Percentiles rank a stretch among this genome's conserved stretches.
Evolutionary conservation across 2,329 filamentous ascomycete species (phyloP).

Genomic region (Penicillium janthinellum): DNA sequence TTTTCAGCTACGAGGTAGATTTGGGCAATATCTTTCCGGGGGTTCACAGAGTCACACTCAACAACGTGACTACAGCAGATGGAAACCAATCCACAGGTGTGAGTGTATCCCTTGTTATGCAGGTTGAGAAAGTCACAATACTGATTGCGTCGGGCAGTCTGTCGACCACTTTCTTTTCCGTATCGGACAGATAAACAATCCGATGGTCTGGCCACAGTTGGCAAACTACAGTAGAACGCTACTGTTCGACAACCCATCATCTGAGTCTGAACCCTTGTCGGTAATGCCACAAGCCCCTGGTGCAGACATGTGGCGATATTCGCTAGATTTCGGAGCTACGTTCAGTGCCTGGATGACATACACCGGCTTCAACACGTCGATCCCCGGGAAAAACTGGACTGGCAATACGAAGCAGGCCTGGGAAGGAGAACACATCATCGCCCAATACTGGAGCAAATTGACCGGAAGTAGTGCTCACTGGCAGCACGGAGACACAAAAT

Average conservation of each 20-base stretch:
- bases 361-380: constrained; percentile 51
- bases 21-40: constrained; percentile 31
- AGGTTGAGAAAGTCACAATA: background rate
- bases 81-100: constrained; percentile 11
- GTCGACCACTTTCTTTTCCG: constrained; percentile 64
- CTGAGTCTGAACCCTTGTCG: constrained; percentile 42
- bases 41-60: constrained; percentile 8
- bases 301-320: constrained; percentile 64
- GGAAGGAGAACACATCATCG: constrained; percentile 62
- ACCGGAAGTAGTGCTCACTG: constrained; percentile 62
- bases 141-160: constrained; percentile 23
- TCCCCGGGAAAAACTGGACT: constrained; percentile 55
- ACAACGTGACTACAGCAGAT: constrained; percentile 11
- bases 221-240: constrained; percentile 61
- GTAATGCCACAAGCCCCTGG: constrained; percentile 62
- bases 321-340: constrained; percentile 61
- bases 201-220: constrained; percentile 58
- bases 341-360: constrained; percentile 63
- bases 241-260: constrained; percentile 45
- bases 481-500: constrained; percentile 58
- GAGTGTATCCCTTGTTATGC: constrained; percentile 1
- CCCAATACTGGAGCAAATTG: constrained; percentile 64
- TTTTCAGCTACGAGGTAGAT: background rate
- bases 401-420: constrained; percentile 61
- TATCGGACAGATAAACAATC: constrained; percentile 60